Evolutionary conservation across 495 filamentous ascomycete species (phyloP).

Genomic region (Tuber indicum): DNA sequence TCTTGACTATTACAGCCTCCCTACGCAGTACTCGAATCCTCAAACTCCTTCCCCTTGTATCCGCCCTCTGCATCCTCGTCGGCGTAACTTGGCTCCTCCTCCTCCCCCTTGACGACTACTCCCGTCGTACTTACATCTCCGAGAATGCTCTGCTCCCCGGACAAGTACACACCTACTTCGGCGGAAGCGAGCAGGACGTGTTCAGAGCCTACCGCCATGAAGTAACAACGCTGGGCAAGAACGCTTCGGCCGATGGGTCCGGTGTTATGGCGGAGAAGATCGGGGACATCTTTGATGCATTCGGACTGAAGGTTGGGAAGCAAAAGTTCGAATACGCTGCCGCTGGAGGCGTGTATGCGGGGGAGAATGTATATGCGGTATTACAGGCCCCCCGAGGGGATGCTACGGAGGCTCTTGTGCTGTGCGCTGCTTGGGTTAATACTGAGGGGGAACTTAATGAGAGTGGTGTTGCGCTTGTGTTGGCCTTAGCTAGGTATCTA

Average conservation of each 20-base stretch:
- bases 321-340: conserved; percentile 76
- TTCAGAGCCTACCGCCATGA: conserved; percentile 90
- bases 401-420: conserved; percentile 94
- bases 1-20: conserved; percentile 14
- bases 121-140: conserved; percentile 87
- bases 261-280: conserved; percentile 51
- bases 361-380: conserved; percentile 90
- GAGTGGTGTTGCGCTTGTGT: conserved; percentile 74
- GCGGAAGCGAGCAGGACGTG: conserved; percentile 88
- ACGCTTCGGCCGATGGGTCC: conserved; percentile 21
- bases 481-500: conserved; percentile 89
- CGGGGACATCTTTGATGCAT: conserved; percentile 63
- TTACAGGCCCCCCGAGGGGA: conserved; percentile 93
- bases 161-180: conserved; percentile 96
- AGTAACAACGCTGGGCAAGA: conserved; percentile 53
- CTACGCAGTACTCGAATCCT: conserved; percentile 60
- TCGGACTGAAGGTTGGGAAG: conserved; percentile 74
- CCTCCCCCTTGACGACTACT: conserved; percentile 89
- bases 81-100: conserved; percentile 89
- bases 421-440: conserved; percentile 84
- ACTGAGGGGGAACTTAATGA: conserved; percentile 71
- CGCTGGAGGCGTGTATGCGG: conserved; percentile 63
- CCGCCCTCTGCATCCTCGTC: conserved; percentile 76
- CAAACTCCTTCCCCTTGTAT: conserved; percentile 72
- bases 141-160: conserved; percentile 95